phyloP scores from a whole-genome alignment of 1,139 yeast genomes.

The Lodderomyces margitis region DNA sequence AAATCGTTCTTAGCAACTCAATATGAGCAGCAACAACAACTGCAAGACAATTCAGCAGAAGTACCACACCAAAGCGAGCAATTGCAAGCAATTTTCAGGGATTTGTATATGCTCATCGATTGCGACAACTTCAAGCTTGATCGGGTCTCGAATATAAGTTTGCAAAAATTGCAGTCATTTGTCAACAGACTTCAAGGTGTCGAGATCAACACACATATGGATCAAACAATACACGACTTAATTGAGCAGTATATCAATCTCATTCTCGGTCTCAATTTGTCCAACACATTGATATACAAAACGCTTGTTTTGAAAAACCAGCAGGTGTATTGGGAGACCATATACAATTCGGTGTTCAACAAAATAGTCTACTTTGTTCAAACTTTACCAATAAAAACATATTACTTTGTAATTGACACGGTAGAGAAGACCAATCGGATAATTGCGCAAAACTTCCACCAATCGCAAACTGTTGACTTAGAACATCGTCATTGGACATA shows the following conservation, averaged over 20 bases:
- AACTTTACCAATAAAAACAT: slow-evolving; percentile 28
- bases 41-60: slow-evolving; percentile 7
- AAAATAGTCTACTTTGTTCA: slow-evolving; percentile 37
- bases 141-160: slow-evolving; percentile 17
- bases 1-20: slow-evolving; percentile 12
- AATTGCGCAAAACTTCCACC: slow-evolving; percentile 7
- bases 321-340: slow-evolving; percentile 35
- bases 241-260: slow-evolving; percentile 27
- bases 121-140: slow-evolving; percentile 24
- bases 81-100: slow-evolving; percentile 25
- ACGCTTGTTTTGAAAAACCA: slow-evolving; percentile 36
- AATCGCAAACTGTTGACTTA: slow-evolving; percentile 4
- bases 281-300: slow-evolving; percentile 36
- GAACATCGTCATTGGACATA: slow-evolving; percentile 8
- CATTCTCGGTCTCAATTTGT: slow-evolving; percentile 26
- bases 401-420: slow-evolving; percentile 14
- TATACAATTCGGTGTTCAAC: slow-evolving; percentile 24
- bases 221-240: slow-evolving; percentile 16
- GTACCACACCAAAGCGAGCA: slow-evolving; percentile 19
- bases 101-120: slow-evolving; percentile 24
- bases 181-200: slow-evolving; percentile 11
- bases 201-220: neutral
- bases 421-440: slow-evolving; percentile 9
- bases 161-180: slow-evolving; percentile 15
- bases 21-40: slow-evolving; percentile 15